Evolutionary conservation across 805 yeast species (phyloP).

Genomic region (Saccharomycopsis microspora): DNA sequence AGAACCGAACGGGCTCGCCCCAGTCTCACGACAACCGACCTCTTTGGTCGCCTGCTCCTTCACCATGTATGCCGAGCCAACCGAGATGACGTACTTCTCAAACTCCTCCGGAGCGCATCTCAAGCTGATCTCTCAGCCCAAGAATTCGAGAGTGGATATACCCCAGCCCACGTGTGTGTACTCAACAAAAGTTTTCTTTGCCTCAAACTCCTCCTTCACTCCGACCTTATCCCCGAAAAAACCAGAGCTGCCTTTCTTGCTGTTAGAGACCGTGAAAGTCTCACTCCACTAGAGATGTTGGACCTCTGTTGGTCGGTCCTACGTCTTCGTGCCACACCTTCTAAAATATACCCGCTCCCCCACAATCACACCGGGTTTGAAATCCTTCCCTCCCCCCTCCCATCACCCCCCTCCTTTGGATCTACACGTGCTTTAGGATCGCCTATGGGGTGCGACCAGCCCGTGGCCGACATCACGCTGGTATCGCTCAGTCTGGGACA

Average conservation of each 20-base stretch:
- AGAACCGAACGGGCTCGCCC: neutral
- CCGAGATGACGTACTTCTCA: constrained; percentile 33
- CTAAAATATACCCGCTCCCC: constrained; percentile 30
- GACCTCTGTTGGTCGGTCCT: no score
- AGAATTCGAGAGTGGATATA: constrained; percentile 77
- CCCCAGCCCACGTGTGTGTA: constrained; percentile 63
- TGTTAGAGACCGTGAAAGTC: constrained; percentile 57
- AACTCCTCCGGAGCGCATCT: constrained; percentile 26
- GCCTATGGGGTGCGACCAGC: no score
- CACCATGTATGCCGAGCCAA: constrained; percentile 44
- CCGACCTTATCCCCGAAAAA: constrained; percentile 18
- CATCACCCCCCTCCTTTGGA: constrained; percentile 19
- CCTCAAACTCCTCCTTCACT: constrained; percentile 32
- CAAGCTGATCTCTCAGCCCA: constrained; percentile 29
- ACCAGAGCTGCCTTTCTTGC: constrained; percentile 29
- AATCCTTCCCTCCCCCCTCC: no score
- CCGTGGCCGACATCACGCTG: no score
- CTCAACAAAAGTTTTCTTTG: constrained; percentile 44
- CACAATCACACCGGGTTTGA: no score
- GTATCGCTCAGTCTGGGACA: constrained; percentile 24
- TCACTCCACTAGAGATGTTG: constrained; percentile 41
- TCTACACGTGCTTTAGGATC: no score
- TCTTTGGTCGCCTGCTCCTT: constrained; percentile 59
- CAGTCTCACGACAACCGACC: constrained; percentile 41
- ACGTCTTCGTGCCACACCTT: constrained; percentile 20